Conservation (phyloP, 1,139 yeast species). For the Sugiyamaella grinbergsii region DNA sequence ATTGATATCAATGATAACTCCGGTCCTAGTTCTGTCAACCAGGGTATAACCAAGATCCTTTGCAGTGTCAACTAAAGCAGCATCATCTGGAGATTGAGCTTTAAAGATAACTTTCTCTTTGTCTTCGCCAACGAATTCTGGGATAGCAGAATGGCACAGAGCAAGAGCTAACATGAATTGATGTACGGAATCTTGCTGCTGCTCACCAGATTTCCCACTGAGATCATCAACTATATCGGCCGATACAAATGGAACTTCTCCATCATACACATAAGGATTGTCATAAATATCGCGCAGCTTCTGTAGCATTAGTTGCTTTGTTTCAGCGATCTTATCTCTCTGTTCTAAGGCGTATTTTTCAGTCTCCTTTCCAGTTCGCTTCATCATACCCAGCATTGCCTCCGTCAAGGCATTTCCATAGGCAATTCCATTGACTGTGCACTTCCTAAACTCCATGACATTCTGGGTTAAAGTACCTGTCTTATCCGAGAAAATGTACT, state of each 20-base stretch:
- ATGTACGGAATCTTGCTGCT: slow-evolving; percentile 59
- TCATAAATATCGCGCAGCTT: slow-evolving; percentile 50
- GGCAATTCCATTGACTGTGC: slow-evolving; percentile 79
- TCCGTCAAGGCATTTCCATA: slow-evolving; percentile 96
- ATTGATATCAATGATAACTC: slow-evolving; percentile 68
- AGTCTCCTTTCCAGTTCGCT: slow-evolving; percentile 74
- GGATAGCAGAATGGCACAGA: slow-evolving; percentile 86
- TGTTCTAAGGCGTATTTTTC: slow-evolving; percentile 48
- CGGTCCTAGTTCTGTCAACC: slow-evolving; percentile 68
- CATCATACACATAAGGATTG: slow-evolving; percentile 62
- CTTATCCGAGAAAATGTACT: slow-evolving; percentile 92
- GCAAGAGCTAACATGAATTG: slow-evolving; percentile 80
- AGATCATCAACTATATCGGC: slow-evolving; percentile 58
- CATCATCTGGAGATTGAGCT: slow-evolving; percentile 99
- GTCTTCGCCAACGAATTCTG: slow-evolving; percentile 53
- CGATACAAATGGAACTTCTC: slow-evolving; percentile 77
- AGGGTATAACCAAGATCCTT: slow-evolving; percentile 87
- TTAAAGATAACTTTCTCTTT: slow-evolving; percentile 65
- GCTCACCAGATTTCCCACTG: slow-evolving; percentile 51
- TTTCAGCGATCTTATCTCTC: slow-evolving; percentile 54
- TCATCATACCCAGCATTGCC: slow-evolving; percentile 88
- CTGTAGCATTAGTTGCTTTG: slow-evolving; percentile 64
- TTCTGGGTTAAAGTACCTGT: slow-evolving; percentile 97
- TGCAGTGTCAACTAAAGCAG: slow-evolving; percentile 90
- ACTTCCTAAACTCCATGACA: slow-evolving; percentile 93